Evolutionary conservation across 1,139 yeast genomes (phyloP), one percentile per base, ranked within the genome.

Genomic region (Yamadazyma taylorii): DNA sequence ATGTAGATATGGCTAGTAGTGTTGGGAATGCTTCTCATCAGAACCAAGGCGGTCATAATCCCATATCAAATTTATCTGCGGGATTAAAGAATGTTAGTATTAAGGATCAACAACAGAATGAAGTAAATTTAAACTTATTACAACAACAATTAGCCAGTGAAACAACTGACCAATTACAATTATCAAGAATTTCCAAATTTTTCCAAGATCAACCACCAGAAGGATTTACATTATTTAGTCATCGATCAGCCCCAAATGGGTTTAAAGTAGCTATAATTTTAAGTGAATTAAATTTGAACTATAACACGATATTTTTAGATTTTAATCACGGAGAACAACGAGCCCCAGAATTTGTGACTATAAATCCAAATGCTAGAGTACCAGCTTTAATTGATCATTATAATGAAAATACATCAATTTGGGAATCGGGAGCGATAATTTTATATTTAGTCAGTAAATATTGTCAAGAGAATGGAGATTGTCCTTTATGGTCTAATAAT

Each of bases 391-490:
- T 90, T 40, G 97, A 90, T 60, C 97, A 89, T 60, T 78, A 75
- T 46, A 79, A 79, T 55, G 88, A 80, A 41, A 85, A 87, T 55
- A 75, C 86, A 27, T 76, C 95, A 3, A 76, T 90, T 30, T 90
- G 97, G 97, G 97, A 90, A 62, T 82, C 92, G 0, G 97, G 97
- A 1, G 92, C 97, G 17, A 87, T 90, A 30, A 79, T 88, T 36
- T 69, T 86, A 39, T 92, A 90, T 59, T 66, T 85, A 46, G 87
- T 82, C 3, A 75, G 82, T 40, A 81, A 81, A 50, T 82, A 69
- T 59, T 72, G 76, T 52, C 81, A 74, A 59, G 95, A 77, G 47
- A 78, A 76, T 45, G 88, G 89, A 11, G 84, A 72, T 38, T 84
- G 95, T 54, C 66, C 80, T 14, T 77, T 90, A 39, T 90, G 95